Conservation (phyloP, 2,329 filamentous ascomycete genomes). For the Trichophaea hybrida region DNA sequence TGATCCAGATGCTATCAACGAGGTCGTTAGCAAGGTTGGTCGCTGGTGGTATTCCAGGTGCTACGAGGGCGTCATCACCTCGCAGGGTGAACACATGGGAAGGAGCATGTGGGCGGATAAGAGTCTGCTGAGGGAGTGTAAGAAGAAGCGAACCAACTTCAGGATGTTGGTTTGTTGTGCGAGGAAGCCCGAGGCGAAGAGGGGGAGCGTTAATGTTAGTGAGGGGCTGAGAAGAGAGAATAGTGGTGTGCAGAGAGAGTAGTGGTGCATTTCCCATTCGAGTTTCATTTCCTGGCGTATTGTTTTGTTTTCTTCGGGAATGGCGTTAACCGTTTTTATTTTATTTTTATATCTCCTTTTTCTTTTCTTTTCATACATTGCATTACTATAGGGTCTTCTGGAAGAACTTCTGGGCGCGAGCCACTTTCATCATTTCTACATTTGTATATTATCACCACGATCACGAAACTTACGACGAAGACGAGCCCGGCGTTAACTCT, state of each 20-base stretch:
- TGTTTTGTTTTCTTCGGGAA: neutral
- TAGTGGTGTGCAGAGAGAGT: neutral
- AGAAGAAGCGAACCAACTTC: slow-evolving; percentile 58
- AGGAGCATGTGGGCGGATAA: slow-evolving; percentile 68
- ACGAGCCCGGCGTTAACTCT: neutral
- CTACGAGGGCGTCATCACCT: slow-evolving; percentile 57
- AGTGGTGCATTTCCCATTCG: neutral
- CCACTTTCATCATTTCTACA: neutral
- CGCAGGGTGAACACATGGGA: slow-evolving; percentile 35
- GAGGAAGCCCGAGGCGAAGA: neutral
- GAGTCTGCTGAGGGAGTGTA: slow-evolving; percentile 65
- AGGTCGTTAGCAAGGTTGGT: slow-evolving; percentile 80
- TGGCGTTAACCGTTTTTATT: neutral
- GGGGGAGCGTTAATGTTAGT: neutral
- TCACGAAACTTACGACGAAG: neutral
- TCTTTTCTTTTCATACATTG: neutral
- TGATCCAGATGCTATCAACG: slow-evolving; percentile 60
- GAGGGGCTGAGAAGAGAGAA: neutral
- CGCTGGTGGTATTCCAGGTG: slow-evolving; percentile 94
- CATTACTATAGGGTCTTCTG: neutral
- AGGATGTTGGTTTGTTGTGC: slow-evolving; percentile 5
- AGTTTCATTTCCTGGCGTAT: neutral
- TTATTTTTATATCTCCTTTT: neutral
- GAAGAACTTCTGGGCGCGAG: neutral
- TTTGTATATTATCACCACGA: neutral